phyloP scores from a whole-genome alignment of 495 filamentous ascomycete genomes.

The Tuber calosporum region DNA sequence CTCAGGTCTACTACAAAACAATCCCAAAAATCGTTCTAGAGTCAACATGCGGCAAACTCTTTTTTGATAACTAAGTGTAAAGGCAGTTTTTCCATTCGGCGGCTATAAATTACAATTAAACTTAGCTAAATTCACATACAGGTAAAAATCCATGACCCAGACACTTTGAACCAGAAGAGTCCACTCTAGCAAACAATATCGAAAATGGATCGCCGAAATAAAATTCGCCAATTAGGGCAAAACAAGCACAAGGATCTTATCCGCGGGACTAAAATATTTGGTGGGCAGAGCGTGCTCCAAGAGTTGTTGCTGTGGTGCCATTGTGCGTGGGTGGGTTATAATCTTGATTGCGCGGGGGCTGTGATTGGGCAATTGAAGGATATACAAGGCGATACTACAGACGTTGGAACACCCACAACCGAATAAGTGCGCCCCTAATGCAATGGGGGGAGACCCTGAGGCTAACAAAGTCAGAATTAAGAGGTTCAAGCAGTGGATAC shows the following conservation, averaged over 20 bases:
- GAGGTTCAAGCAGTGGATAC: conserved; percentile 83
- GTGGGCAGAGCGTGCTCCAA: conserved; percentile 77
- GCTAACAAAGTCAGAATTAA: conserved; percentile 52
- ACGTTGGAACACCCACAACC: conserved; percentile 54
- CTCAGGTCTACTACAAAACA: conserved; percentile 86
- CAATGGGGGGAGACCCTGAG: neutral
- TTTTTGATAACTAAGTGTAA: conserved; percentile 72
- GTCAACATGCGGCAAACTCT: conserved; percentile 78
- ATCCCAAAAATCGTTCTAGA: conserved; percentile 82
- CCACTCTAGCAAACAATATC: conserved; percentile 95
- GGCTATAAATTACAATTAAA: conserved; percentile 26
- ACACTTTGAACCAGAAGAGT: conserved; percentile 66
- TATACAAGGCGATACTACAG: conserved; percentile 58
- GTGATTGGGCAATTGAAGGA: conserved; percentile 72
- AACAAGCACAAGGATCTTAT: conserved; percentile 72
- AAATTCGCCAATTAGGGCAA: conserved; percentile 75
- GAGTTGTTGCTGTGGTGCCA: conserved; percentile 86
- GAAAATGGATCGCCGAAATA: conserved; percentile 88
- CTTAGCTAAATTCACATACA: conserved; percentile 37
- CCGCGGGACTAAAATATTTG: conserved; percentile 68
- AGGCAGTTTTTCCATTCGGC: conserved; percentile 50
- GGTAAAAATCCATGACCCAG: conserved; percentile 39
- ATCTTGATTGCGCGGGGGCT: conserved; percentile 55
- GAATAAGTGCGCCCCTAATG: conserved; percentile 20
- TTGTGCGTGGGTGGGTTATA: conserved; percentile 64